Percentiles rank a stretch among this genome's conserved stretches.
These are phyloP conservation scores for Neurospora discreta DNA, from an alignment of 495 filamentous ascomycete species.

Conservation along the genomic window DNA sequence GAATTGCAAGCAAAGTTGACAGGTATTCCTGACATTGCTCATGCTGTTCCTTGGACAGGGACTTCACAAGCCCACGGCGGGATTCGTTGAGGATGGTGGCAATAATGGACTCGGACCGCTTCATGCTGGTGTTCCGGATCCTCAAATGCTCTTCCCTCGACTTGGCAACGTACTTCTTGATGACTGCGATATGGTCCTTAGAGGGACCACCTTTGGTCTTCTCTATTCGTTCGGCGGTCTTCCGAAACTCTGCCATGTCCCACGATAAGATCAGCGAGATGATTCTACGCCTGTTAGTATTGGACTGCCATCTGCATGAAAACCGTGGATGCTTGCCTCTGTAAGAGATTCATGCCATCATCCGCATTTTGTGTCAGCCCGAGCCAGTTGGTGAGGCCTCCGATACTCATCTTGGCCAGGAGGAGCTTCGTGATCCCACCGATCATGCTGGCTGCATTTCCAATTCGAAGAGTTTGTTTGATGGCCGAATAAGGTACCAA, in stretches of 20 bases:
- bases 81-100: constrained; percentile 34
- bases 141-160: constrained; percentile 38
- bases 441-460: constrained; percentile 60
- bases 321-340: constrained; percentile 33
- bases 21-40: constrained; percentile 47
- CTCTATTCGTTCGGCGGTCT: constrained; percentile 41
- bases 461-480: constrained; percentile 50
- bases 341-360: constrained; percentile 59
- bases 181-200: constrained; percentile 36
- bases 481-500: constrained; percentile 50
- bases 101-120: constrained; percentile 35
- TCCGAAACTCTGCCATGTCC: constrained; percentile 48
- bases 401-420: constrained; percentile 52
- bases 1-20: constrained; percentile 42
- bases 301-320: background rate
- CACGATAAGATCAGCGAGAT: constrained; percentile 50
- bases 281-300: constrained; percentile 34
- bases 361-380: constrained; percentile 46
- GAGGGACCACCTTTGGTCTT: constrained; percentile 33
- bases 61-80: constrained; percentile 13
- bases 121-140: constrained; percentile 27
- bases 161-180: constrained; percentile 37
- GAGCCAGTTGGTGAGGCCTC: constrained; percentile 54
- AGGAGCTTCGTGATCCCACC: constrained; percentile 51
- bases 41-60: constrained; percentile 41